Evolutionary conservation across 225 moss, liverwort and hornwort species (phyloP).

Genomic region (Pseudoscleropodium purum): DNA sequence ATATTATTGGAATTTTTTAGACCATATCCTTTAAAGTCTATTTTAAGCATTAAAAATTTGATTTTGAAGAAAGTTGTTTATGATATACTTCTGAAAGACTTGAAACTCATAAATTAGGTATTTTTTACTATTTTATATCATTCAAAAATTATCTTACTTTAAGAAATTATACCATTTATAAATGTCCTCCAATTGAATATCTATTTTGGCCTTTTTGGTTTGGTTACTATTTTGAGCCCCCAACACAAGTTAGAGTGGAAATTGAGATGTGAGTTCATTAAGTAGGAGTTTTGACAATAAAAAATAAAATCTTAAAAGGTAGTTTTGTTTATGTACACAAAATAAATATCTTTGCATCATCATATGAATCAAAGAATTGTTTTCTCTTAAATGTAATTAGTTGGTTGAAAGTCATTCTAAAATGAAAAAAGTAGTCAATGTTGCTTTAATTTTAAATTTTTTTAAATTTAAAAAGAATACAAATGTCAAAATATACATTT

Average conservation of each 20-base stretch:
- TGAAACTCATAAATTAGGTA: not conserved
- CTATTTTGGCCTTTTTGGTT: not conserved
- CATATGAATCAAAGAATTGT: no score
- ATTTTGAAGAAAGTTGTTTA: not conserved
- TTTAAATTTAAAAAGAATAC: no score
- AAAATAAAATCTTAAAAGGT: no score
- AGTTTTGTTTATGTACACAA: no score
- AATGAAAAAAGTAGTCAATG: not conserved
- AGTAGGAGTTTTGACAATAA: no score
- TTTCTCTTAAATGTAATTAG: not conserved
- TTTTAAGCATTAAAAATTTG: not conserved
- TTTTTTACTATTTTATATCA: not conserved
- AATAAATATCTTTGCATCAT: no score
- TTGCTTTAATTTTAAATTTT: not conserved
- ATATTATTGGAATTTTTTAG: not conserved
- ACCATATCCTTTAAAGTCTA: not conserved
- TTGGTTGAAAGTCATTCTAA: not conserved
- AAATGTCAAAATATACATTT: no score
- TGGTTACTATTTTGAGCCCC: not conserved
- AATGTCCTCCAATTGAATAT: not conserved
- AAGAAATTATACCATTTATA: not conserved
- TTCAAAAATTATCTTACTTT: no score
- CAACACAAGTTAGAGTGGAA: not conserved
- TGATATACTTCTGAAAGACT: not conserved
- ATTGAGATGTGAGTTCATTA: not conserved